Conservation (phyloP, 768 basidiomycete species). For the Mrakia blollopis region DNA sequence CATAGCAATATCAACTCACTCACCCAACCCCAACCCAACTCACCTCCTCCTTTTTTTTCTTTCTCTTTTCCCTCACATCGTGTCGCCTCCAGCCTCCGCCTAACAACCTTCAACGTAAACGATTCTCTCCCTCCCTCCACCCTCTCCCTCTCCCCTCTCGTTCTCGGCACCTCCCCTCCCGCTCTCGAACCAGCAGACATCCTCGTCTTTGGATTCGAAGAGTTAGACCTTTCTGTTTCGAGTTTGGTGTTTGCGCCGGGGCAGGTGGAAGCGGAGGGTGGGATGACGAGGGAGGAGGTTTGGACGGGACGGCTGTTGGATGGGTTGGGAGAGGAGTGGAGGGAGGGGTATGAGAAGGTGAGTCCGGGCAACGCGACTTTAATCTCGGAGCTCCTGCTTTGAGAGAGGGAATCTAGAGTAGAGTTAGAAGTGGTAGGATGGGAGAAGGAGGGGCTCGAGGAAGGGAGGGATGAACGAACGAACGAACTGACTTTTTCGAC, state of each 20-base stretch:
- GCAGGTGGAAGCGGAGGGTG: not conserved
- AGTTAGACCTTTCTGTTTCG: slow-evolving; percentile 4
- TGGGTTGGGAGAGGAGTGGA: slow-evolving; percentile 1
- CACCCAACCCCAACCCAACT: not conserved
- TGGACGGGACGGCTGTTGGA: slow-evolving; percentile 12
- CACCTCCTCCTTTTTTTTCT: not conserved
- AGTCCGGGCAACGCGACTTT: not conserved
- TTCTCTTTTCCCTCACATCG: no score
- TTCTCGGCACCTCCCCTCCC: not conserved
- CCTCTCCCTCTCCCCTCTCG: not conserved
- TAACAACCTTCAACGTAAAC: slow-evolving; percentile 24
- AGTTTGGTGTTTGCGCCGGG: slow-evolving; percentile 10
- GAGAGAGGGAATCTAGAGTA: no score
- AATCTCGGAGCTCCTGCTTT: no score
- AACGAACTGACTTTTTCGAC: no score
- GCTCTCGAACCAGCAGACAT: slow-evolving; percentile 15
- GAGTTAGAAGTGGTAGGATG: no score
- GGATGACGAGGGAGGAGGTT: slow-evolving; percentile 15
- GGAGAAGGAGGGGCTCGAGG: no score
- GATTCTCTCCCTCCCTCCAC: slow-evolving; percentile 6
- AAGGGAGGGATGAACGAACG: no score
- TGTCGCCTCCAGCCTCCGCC: not conserved
- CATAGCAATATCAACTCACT: no score
- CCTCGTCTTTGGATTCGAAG: slow-evolving; percentile 23
- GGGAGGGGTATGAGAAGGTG: not conserved